Evolutionary conservation across 2,329 filamentous ascomycete genomes (phyloP), one percentile per base, ranked within the genome.

Genomic region (Scedosporium aurantiacum): DNA sequence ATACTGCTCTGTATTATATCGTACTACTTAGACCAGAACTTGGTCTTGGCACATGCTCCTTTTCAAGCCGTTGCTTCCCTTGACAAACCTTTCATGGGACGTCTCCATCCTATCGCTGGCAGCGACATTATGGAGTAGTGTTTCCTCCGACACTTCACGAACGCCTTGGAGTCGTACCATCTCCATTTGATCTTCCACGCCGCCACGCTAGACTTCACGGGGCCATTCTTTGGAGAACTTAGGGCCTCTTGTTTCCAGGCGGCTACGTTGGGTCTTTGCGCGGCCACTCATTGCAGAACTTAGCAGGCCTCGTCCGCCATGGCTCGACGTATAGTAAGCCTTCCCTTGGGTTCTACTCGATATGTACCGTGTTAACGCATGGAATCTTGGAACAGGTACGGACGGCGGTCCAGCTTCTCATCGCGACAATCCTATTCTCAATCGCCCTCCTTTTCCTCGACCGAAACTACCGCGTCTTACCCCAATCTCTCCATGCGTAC

Each of bases 401-500:
- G 67, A 91, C 91, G 65, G 83, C 88, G 70, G 79, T 88, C 71
- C 90, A 97, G 81, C 84, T 94, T 70, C 78, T 82, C 65, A 78
- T 84, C 62, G 79, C 91, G 62, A 79, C 83, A 61, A 71, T 82
- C 66, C 77, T 91, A 69, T 83, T 88, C 66, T 78, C 93, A 66
- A 70, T 92, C 68, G 75, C 93, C 68, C 75, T 91, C 66, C 85
- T 93, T 73, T 82, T 96, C 72, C 86, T 96, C 77, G 92, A 97
- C 76, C 89, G 87, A 70, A 90, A 88, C 71, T 96, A 94, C 77
- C 84, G 89, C 67, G 88, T 97, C 63, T 84, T 97, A 41, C 92
- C 92, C 50, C 85, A 86, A 68, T 84, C 88, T 63, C 88, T 97
- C 67, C 92, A 97, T 78, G 88, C 85, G 72, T 90, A 93, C 73